These are phyloP conservation scores for Musa schizocarpa DNA, from an alignment of 176 grass and related monocot species.

Conservation along the genomic window DNA sequence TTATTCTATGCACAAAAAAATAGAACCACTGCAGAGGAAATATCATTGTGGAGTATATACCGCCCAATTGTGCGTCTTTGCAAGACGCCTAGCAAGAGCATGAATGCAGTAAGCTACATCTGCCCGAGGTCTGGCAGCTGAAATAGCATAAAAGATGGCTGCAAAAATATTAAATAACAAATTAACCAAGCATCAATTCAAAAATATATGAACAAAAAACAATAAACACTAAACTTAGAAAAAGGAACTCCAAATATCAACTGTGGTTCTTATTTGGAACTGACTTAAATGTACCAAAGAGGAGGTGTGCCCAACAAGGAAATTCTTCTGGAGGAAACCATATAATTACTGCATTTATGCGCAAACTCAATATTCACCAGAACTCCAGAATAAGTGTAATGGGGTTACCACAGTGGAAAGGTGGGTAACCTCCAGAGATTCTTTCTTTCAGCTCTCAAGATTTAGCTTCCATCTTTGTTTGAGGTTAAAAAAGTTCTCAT, in stretches of 20 bases:
- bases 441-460: no score
- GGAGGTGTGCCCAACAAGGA: no score
- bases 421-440: no score
- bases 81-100: constrained; percentile 80
- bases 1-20: background rate
- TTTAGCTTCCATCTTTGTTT: no score
- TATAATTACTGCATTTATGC: no score
- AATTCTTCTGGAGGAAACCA: no score
- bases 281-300: background rate
- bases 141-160: constrained; percentile 82
- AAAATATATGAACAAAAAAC: background rate
- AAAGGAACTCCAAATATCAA: background rate
- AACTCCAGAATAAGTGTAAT: no score
- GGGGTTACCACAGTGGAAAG: no score
- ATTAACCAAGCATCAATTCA: background rate
- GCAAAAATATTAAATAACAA: constrained; percentile 7
- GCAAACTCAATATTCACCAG: no score
- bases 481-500: no score
- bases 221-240: background rate
- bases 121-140: constrained; percentile 65
- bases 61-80: constrained; percentile 94
- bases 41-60: constrained; percentile 25
- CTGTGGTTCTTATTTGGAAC: background rate
- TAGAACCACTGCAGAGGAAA: background rate
- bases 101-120: constrained; percentile 98